These are phyloP conservation scores for Pyrenula aspistea DNA, from an alignment of 495 filamentous ascomycete species.

Conservation along the genomic window DNA sequence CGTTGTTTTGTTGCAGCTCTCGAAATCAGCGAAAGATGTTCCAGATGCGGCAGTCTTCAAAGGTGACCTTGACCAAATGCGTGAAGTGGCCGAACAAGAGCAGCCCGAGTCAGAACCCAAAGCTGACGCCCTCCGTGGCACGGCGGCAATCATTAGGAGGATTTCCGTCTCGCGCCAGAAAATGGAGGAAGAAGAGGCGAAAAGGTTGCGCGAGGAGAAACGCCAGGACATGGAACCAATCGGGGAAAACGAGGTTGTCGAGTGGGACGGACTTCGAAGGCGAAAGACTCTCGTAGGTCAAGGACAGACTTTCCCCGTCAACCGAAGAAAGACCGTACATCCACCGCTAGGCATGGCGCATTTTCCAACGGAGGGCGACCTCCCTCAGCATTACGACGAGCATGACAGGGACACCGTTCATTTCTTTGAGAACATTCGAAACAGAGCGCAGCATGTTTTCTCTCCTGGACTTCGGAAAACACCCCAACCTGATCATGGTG, in stretches of 20 bases:
- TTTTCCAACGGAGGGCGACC: constrained; percentile 49
- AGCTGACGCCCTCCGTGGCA: constrained; percentile 87
- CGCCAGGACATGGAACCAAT: constrained; percentile 63
- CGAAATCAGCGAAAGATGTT: constrained; percentile 94
- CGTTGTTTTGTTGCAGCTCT: constrained; percentile 94
- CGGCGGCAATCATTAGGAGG: constrained; percentile 78
- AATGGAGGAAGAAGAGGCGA: constrained; percentile 71
- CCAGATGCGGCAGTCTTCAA: constrained; percentile 88
- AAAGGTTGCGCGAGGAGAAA: constrained; percentile 66
- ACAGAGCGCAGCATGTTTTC: constrained; percentile 25
- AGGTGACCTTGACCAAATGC: constrained; percentile 88
- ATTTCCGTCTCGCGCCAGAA: constrained; percentile 66
- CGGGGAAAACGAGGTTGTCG: constrained; percentile 61
- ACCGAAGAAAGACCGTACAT: constrained; percentile 43
- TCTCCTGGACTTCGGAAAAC: constrained; percentile 21
- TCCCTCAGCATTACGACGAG: constrained; percentile 6
- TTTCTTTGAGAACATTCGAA: constrained; percentile 50
- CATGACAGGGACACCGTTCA: constrained; percentile 17
- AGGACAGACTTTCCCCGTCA: constrained; percentile 23
- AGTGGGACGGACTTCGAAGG: constrained; percentile 89
- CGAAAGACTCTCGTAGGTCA: constrained; percentile 60
- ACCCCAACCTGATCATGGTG: constrained; percentile 18
- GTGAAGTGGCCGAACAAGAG: constrained; percentile 85
- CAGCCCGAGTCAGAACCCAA: constrained; percentile 93
- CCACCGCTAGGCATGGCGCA: constrained; percentile 82